Evolutionary conservation across 306 rosid genomes (phyloP).

Genomic region (Quercus suber): DNA sequence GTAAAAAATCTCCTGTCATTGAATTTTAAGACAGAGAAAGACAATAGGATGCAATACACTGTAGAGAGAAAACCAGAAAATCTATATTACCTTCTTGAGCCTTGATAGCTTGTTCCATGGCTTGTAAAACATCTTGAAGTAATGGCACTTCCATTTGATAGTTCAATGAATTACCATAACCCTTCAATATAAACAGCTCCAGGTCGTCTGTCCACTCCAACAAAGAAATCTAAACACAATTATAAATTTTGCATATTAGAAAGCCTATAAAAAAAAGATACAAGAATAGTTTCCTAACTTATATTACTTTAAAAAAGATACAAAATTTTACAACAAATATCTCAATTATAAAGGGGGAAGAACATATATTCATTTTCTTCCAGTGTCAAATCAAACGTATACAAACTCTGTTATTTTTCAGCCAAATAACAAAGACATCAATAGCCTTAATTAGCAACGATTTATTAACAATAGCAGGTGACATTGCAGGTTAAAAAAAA

Average conservation of each 20-base stretch:
- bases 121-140: background rate
- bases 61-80: too few relatives aligned
- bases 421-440: background rate
- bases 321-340: background rate
- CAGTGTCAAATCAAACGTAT: background rate
- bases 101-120: constrained; percentile 10
- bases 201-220: constrained; percentile 7
- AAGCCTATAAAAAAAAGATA: background rate
- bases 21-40: background rate
- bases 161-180: constrained; percentile 7
- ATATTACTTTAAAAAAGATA: background rate
- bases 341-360: background rate
- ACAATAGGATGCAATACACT: too few relatives aligned
- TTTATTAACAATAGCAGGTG: background rate
- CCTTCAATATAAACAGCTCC: constrained; percentile 7
- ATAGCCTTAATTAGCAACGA: background rate
- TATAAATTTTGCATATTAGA: background rate
- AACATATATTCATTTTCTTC: background rate
- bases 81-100: constrained; percentile 1
- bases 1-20: background rate
- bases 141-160: background rate
- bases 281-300: background rate
- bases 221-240: background rate
- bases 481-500: background rate
- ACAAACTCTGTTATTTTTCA: background rate